A percentile compares a stretch with the other conserved stretches of the same genome.
phyloP scores from a whole-genome alignment of 768 basidiomycete species.

The Lactarius sanguifluus region DNA sequence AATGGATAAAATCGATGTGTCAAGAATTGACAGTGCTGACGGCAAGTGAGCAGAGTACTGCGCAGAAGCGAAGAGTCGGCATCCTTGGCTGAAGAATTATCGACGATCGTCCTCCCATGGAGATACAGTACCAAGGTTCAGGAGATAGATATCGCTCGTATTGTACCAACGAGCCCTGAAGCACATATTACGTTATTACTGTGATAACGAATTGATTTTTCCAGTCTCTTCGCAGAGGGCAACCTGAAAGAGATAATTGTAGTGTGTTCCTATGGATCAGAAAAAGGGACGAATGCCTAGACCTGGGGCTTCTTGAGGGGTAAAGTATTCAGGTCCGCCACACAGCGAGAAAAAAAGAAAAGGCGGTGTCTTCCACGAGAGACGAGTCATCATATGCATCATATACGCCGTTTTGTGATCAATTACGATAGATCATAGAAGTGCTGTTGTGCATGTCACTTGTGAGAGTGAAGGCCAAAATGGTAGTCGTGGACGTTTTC shows the following conservation, averaged over 20 bases:
- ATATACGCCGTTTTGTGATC: neutral
- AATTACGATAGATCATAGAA: neutral
- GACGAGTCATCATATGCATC: neutral
- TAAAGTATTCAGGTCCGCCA: neutral
- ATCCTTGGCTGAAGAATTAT: neutral
- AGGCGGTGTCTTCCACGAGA: neutral
- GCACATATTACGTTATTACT: neutral
- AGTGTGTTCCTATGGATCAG: neutral
- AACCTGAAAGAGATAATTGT: neutral
- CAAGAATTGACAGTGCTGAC: neutral
- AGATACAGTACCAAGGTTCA: neutral
- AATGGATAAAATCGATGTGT: neutral
- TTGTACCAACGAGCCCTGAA: neutral
- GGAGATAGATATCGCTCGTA: neutral
- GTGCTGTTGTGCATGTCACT: neutral
- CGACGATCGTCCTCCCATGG: neutral
- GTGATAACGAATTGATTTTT: neutral
- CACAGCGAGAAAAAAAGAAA: neutral
- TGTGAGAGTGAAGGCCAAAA: neutral
- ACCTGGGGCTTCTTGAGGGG: neutral
- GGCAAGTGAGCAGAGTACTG: neutral
- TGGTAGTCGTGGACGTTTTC: neutral
- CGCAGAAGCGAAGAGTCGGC: neutral
- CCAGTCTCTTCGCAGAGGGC: neutral
- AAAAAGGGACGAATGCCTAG: neutral